These are phyloP conservation scores for Trichoderma orchidacearum DNA, from an alignment of 495 filamentous ascomycete genomes.

Conservation along the genomic window DNA sequence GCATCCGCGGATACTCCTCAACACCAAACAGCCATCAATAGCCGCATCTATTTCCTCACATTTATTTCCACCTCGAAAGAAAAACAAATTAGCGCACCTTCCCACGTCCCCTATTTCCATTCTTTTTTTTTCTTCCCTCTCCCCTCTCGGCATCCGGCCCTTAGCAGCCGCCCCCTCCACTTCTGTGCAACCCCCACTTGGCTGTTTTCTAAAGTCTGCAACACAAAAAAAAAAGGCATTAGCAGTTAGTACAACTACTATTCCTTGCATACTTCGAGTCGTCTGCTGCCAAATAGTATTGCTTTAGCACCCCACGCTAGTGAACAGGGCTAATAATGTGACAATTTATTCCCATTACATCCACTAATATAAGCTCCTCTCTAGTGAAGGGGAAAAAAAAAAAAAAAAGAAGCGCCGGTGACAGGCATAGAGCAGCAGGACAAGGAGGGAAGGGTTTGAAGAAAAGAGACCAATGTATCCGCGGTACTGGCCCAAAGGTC, in stretches of 20 bases:
- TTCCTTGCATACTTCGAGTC: background rate
- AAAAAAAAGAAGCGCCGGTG: too few relatives aligned
- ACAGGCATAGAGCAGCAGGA: too few relatives aligned
- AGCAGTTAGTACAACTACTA: background rate
- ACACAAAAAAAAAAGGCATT: background rate
- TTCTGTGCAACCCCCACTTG: background rate
- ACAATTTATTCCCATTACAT: too few relatives aligned
- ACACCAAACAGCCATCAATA: background rate
- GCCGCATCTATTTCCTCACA: background rate
- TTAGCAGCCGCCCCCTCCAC: background rate
- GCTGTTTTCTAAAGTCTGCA: background rate
- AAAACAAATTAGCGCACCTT: background rate
- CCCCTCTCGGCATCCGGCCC: too few relatives aligned
- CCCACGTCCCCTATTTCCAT: background rate
- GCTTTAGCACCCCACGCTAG: background rate
- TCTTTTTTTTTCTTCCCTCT: too few relatives aligned
- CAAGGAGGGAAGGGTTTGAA: too few relatives aligned
- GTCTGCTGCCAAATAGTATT: background rate
- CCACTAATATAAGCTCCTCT: too few relatives aligned
- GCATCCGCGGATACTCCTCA: too few relatives aligned
- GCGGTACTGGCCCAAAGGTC: too few relatives aligned
- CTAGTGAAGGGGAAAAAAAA: too few relatives aligned
- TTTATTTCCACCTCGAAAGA: too few relatives aligned
- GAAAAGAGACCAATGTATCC: too few relatives aligned
- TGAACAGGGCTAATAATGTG: background rate